Conservation (phyloP, 345 rosid species). For the Atalantia buxifolia region DNA sequence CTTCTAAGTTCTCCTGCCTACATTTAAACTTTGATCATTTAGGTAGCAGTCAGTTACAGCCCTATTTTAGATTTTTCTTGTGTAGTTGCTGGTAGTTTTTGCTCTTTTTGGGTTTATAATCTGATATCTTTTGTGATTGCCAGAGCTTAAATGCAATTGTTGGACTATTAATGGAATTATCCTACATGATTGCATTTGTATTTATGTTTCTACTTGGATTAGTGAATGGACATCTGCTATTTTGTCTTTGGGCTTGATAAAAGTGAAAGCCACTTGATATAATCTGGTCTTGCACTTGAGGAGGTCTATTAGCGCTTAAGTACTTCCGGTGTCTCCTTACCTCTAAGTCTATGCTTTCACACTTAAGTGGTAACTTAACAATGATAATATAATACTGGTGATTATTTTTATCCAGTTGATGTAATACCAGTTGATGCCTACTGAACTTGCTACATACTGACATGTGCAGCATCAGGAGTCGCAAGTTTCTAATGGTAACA, state of each 20-base stretch:
- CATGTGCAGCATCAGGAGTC: conserved; percentile 87
- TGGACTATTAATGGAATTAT: background rate
- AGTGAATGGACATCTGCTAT: background rate
- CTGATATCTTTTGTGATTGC: background rate
- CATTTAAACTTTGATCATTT: background rate
- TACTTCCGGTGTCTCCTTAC: background rate
- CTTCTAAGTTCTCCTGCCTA: background rate
- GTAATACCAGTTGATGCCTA: conserved; percentile 1
- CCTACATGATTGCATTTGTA: background rate
- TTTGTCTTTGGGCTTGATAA: background rate
- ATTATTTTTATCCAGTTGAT: background rate
- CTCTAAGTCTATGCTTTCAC: background rate
- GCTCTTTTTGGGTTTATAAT: background rate
- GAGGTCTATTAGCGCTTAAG: background rate
- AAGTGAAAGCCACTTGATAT: background rate
- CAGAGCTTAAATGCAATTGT: background rate
- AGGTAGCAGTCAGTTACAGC: background rate
- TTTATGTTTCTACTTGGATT: background rate
- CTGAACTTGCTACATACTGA: conserved; percentile 14
- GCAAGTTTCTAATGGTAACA: conserved; percentile 70
- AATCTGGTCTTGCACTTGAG: background rate
- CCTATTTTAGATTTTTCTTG: background rate
- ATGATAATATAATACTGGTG: background rate
- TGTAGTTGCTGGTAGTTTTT: background rate
- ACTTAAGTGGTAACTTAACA: background rate